Conservation (phyloP, 2,329 filamentous ascomycete genomes). For the Cladophialophora psammophila region DNA sequence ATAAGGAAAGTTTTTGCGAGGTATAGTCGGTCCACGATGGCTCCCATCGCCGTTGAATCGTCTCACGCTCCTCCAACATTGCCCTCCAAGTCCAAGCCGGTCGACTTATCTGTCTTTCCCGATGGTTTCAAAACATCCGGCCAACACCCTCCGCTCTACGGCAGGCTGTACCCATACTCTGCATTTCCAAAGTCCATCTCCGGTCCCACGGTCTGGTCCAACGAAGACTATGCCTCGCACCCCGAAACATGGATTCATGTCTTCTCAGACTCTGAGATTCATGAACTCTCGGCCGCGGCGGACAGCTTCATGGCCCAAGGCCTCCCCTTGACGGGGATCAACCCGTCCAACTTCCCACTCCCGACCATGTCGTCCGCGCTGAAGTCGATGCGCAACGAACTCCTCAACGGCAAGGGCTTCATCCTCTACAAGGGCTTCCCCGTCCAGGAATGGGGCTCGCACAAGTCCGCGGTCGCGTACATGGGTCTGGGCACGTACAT, state of each 20-base stretch:
- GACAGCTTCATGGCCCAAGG: slow-evolving; percentile 72
- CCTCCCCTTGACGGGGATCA: slow-evolving; percentile 75
- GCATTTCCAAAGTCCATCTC: slow-evolving; percentile 74
- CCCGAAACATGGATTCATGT: slow-evolving; percentile 76
- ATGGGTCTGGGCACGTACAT: slow-evolving; percentile 87
- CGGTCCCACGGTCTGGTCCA: slow-evolving; percentile 76
- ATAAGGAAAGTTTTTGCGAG: neutral
- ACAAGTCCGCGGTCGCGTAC: slow-evolving; percentile 86
- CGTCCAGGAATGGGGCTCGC: slow-evolving; percentile 74
- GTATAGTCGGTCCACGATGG: slow-evolving; percentile 19
- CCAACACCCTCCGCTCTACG: slow-evolving; percentile 73
- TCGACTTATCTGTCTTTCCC: slow-evolving; percentile 57
- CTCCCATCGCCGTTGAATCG: slow-evolving; percentile 29
- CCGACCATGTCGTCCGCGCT: slow-evolving; percentile 64
- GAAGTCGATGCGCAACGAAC: slow-evolving; percentile 65
- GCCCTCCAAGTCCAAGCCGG: slow-evolving; percentile 8
- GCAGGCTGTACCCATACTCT: slow-evolving; percentile 70
- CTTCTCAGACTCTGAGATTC: slow-evolving; percentile 71
- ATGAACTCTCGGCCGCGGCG: slow-evolving; percentile 70
- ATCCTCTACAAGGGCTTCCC: slow-evolving; percentile 88
- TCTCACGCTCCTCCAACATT: slow-evolving; percentile 11
- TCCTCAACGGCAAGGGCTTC: slow-evolving; percentile 87
- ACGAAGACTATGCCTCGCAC: slow-evolving; percentile 67
- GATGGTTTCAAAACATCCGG: slow-evolving; percentile 73
- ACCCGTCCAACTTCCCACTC: slow-evolving; percentile 68